These are phyloP conservation scores for Alternaria sp. DNA, from an alignment of 2,329 filamentous ascomycete species.

Conservation along the genomic window DNA sequence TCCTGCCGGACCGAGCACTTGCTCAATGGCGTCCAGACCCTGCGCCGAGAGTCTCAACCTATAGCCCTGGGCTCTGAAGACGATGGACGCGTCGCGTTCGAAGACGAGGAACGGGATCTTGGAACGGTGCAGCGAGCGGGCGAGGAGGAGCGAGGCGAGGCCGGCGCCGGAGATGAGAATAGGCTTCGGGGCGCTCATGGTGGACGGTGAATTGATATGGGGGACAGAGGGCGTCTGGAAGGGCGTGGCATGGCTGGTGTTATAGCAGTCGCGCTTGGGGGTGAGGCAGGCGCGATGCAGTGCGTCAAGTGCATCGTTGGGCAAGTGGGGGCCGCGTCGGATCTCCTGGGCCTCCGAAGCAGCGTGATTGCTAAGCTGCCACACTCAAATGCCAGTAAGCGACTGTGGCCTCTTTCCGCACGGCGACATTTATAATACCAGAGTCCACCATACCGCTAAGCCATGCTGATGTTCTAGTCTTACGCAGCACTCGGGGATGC, in stretches of 20 bases:
- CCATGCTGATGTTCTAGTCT: not conserved
- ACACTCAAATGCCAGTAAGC: not conserved
- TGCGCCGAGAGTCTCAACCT: conserved; percentile 63
- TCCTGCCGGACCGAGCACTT: conserved; percentile 57
- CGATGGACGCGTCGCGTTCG: conserved; percentile 54
- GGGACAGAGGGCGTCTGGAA: not conserved
- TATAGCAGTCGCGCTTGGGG: not conserved
- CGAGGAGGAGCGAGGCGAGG: conserved; percentile 41
- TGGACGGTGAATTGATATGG: not conserved
- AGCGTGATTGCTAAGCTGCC: conserved; percentile 1
- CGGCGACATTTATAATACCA: not conserved
- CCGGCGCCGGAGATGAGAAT: conserved; percentile 49
- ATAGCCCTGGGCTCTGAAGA: conserved; percentile 68
- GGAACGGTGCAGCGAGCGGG: conserved; percentile 35
- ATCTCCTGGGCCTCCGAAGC: not conserved
- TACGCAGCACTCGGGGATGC: not conserved
- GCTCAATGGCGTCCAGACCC: conserved; percentile 66
- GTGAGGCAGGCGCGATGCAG: not conserved
- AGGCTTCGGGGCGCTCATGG: conserved; percentile 43
- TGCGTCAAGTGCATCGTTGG: not conserved
- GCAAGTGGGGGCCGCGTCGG: not conserved
- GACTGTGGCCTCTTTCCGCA: not conserved
- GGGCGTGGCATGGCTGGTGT: conserved; percentile 1
- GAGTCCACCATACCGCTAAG: not conserved
- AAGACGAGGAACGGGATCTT: conserved; percentile 44